Base-by-base conservation (phyloP, 805 yeast species). In the Kuraishia capsulata region DNA sequence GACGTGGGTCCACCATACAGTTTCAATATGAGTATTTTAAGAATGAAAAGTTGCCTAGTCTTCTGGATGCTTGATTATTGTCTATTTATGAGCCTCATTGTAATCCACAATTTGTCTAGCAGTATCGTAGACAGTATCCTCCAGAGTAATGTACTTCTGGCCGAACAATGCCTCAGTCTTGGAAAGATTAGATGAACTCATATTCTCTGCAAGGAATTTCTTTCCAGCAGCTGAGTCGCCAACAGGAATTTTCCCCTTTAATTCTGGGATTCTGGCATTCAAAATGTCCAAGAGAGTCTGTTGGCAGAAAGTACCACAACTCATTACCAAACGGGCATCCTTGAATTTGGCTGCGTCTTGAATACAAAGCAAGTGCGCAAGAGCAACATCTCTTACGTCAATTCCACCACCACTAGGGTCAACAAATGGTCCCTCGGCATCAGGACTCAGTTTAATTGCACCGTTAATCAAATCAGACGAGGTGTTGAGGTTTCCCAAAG, bases 351-450 rank as follows among this genome's bases (percentile, higher is more conserved):
- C 26, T 25, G 53, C 55, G 39, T 55, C 59, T 45, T 67, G 69
- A 41, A 73, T 61, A 3, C 80, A 70, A 24, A 53, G 46, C n/a
- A 67, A 39, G 48, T 69, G 76, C 14, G 70, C 64, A 33, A 44
- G 45, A 9, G 73, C 73, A 19, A 69, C 73, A 40, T 69, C 74
- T 51, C 74, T 59, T 8, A 69, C 74, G 50, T 64, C 75, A 29
- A 71, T 61, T 34, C 50, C 42, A 16, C 9, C 8, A 23, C 8
- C 8, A 11, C 8, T 8, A 4, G 40, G 18, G 13, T 39, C 28
- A 8, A 17, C 28, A 11, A 20, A 20, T 8, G 26, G 19, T 14
- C 61, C 4, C 54, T 28, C 30, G 26, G 40, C 44, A 21, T 39
- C 46, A 14, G 31, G 36, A 3, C 41, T 50, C 62, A 73, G 36